Conservation (phyloP, 2,329 filamentous ascomycete genomes). For the Colletotrichum ledebouriae region DNA sequence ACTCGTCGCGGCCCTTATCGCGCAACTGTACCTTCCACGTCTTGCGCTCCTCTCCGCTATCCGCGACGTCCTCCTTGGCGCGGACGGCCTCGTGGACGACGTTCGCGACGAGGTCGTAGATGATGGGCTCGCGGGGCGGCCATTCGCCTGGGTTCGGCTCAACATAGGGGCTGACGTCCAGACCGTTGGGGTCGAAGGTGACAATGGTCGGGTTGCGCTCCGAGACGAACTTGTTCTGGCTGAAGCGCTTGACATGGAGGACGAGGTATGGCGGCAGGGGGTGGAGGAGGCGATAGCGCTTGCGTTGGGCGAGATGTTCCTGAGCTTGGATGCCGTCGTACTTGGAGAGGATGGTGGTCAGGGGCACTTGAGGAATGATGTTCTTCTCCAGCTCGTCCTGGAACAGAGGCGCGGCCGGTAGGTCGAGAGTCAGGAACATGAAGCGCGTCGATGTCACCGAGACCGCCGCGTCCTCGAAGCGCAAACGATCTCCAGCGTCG, state of each 20-base stretch:
- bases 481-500: conserved; percentile 86
- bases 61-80: conserved; percentile 83
- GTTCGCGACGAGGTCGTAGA: conserved; percentile 96
- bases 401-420: conserved; percentile 93
- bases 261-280: conserved; percentile 91
- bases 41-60: conserved; percentile 87
- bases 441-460: conserved; percentile 84
- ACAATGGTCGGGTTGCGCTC: conserved; percentile 99
- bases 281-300: conserved; percentile 89
- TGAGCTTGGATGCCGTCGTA: conserved; percentile 92
- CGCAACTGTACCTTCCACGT: conserved; percentile 94
- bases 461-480: conserved; percentile 91
- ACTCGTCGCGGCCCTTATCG: conserved; percentile 85
- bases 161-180: conserved; percentile 92
- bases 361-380: conserved; percentile 93
- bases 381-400: conserved; percentile 95
- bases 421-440: conserved; percentile 91
- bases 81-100: conserved; percentile 89
- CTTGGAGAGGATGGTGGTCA: conserved; percentile 87
- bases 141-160: conserved; percentile 84
- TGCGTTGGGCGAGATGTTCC: conserved; percentile 88
- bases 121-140: conserved; percentile 83
- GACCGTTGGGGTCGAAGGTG: conserved; percentile 85
- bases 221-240: conserved; percentile 93
- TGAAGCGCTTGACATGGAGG: conserved; percentile 98